These are phyloP conservation scores for Helminthosporium solani DNA, from an alignment of 2,329 filamentous ascomycete species.

Conservation along the genomic window DNA sequence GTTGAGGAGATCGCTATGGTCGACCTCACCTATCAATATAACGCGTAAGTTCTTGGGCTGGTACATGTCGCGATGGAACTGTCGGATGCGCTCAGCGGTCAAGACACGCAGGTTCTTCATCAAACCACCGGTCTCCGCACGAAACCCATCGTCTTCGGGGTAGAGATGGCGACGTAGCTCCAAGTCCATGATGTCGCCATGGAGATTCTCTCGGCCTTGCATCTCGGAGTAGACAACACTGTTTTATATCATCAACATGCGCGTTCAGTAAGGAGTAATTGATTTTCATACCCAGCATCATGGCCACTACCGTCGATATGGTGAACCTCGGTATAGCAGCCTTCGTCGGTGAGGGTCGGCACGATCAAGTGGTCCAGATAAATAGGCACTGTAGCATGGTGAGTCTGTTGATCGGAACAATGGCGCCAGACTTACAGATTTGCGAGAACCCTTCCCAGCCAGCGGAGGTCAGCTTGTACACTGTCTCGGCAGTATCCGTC, in stretches of 20 bases:
- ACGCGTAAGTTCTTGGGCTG: constrained; percentile 94
- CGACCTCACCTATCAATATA: constrained; percentile 86
- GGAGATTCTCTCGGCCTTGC: constrained; percentile 89
- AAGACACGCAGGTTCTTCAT: constrained; percentile 86
- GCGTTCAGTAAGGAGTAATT: background rate
- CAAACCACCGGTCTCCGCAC: constrained; percentile 98
- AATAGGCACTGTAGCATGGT: constrained; percentile 64
- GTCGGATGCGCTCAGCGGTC: constrained; percentile 85
- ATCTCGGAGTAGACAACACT: constrained; percentile 97
- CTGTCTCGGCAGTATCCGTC: constrained; percentile 95
- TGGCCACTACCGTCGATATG: constrained; percentile 92
- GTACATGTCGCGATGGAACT: constrained; percentile 96
- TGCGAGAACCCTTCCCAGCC: constrained; percentile 97
- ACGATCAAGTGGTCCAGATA: constrained; percentile 93
- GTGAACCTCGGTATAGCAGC: constrained; percentile 93
- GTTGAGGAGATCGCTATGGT: constrained; percentile 75
- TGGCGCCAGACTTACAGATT: constrained; percentile 51
- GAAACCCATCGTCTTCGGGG: constrained; percentile 84
- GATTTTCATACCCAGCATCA: constrained; percentile 66
- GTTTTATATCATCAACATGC: constrained; percentile 11
- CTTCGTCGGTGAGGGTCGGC: constrained; percentile 88
- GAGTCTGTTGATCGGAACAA: background rate
- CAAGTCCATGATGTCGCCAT: constrained; percentile 83
- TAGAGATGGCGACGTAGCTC: constrained; percentile 78
- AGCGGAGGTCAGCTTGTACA: constrained; percentile 91